phyloP scores from a whole-genome alignment of 345 rosid genomes.

The Citrus hindsii region DNA sequence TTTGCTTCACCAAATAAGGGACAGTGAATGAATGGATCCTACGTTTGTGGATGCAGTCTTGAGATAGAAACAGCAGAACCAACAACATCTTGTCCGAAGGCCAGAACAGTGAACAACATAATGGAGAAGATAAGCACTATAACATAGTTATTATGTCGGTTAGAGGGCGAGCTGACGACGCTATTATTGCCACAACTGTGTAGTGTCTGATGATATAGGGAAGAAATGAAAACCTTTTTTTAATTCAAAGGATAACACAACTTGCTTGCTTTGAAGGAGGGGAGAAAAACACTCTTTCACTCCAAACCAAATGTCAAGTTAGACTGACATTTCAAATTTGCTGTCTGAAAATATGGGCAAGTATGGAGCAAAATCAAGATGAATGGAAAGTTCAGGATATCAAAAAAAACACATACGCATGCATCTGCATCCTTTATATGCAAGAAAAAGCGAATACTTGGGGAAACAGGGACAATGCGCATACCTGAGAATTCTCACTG shows the following conservation, averaged over 20 bases:
- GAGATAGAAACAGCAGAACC: background rate
- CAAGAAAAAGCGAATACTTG: background rate
- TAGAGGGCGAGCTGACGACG: background rate
- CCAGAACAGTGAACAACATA: background rate
- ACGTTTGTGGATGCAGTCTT: too few relatives aligned
- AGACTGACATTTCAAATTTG: background rate
- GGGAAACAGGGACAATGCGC: background rate
- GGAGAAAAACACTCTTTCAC: background rate
- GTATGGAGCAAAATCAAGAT: background rate
- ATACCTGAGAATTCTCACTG: conserved; percentile 79
- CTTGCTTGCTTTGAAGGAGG: background rate
- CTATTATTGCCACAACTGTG: background rate
- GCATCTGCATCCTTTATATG: background rate
- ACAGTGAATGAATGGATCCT: background rate
- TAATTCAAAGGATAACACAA: background rate
- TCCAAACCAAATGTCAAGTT: conserved; percentile 2
- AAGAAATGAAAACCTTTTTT: background rate
- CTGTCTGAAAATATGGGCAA: background rate
- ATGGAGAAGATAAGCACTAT: background rate
- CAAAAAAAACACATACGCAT: background rate
- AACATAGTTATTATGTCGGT: background rate
- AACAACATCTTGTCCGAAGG: background rate
- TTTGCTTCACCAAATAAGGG: background rate
- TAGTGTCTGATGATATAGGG: background rate
- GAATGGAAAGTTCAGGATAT: background rate